Conservation (phyloP, 305 asterid species). For the Rubia peregrina region DNA sequence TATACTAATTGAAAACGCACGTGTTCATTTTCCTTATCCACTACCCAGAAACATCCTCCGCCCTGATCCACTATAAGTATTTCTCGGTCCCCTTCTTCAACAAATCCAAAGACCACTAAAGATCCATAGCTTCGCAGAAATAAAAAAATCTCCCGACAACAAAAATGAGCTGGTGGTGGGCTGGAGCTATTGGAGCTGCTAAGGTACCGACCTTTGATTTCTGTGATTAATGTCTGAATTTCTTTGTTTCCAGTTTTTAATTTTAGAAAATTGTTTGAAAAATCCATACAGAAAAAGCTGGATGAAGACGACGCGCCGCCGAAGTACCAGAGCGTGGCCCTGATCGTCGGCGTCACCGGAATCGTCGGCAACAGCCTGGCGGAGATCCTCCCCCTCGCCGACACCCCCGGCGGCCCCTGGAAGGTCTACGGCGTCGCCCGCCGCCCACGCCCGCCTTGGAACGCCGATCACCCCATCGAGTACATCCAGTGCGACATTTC, state of each 20-base stretch:
- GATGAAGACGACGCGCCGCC: constrained; percentile 30
- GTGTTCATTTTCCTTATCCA: neutral
- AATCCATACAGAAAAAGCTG: constrained; percentile 30
- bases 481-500: constrained; percentile 45
- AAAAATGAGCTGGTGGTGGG: constrained; percentile 93
- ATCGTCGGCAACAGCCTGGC: constrained; percentile 56
- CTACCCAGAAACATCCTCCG: neutral
- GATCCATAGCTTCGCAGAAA: neutral
- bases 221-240: neutral
- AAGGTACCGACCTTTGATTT: constrained; percentile 18
- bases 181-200: constrained; percentile 88
- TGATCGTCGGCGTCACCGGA: constrained; percentile 44
- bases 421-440: constrained; percentile 59
- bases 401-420: constrained; percentile 65
- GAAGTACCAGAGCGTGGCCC: constrained; percentile 37
- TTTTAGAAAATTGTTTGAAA: neutral
- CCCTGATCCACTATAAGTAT: neutral
- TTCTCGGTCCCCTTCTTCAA: neutral
- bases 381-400: constrained; percentile 50
- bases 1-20: no score
- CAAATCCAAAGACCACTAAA: neutral
- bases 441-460: constrained; percentile 39
- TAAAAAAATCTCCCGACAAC: neutral
- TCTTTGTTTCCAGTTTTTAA: neutral
- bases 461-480: constrained; percentile 27